phyloP scores from a whole-genome alignment of 805 yeast genomes.

The Metschnikowia shivogae region DNA sequence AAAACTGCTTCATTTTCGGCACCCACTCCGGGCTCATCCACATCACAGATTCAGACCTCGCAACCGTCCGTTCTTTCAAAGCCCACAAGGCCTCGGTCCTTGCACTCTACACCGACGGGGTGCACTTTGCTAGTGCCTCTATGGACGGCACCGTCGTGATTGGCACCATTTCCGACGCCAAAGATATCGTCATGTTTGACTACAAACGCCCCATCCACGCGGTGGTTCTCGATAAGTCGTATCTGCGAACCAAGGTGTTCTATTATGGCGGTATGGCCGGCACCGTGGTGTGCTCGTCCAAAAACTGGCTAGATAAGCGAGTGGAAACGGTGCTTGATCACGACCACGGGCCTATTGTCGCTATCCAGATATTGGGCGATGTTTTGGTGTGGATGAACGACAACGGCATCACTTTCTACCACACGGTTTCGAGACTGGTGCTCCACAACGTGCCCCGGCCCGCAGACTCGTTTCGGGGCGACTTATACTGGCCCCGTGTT shows the following conservation, averaged over 20 bases:
- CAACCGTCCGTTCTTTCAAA: constrained; percentile 64
- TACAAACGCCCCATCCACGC: constrained; percentile 86
- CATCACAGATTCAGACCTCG: constrained; percentile 55
- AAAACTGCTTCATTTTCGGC: constrained; percentile 68
- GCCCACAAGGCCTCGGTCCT: constrained; percentile 85
- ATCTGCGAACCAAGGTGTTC: constrained; percentile 57
- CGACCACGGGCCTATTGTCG: constrained; percentile 66
- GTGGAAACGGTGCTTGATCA: constrained; percentile 61
- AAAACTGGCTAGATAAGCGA: constrained; percentile 85
- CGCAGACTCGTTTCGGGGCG: constrained; percentile 56
- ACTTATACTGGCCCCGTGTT: constrained; percentile 78
- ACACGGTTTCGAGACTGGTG: constrained; percentile 46
- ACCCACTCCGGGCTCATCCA: constrained; percentile 86
- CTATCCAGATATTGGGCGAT: constrained; percentile 59
- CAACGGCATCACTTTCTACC: constrained; percentile 67
- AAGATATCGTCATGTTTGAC: constrained; percentile 69
- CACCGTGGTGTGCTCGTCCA: constrained; percentile 64
- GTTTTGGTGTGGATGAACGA: constrained; percentile 82
- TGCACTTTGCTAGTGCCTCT: constrained; percentile 78
- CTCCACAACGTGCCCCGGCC: constrained; percentile 58
- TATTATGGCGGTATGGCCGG: constrained; percentile 91
- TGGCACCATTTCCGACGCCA: constrained; percentile 60
- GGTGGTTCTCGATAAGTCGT: constrained; percentile 73
- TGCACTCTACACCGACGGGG: constrained; percentile 68
- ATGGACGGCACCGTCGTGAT: constrained; percentile 91